Evolutionary conservation across 129 eudicot genomes (phyloP).

Genomic region (Chrysanthemum seticuspe): DNA sequence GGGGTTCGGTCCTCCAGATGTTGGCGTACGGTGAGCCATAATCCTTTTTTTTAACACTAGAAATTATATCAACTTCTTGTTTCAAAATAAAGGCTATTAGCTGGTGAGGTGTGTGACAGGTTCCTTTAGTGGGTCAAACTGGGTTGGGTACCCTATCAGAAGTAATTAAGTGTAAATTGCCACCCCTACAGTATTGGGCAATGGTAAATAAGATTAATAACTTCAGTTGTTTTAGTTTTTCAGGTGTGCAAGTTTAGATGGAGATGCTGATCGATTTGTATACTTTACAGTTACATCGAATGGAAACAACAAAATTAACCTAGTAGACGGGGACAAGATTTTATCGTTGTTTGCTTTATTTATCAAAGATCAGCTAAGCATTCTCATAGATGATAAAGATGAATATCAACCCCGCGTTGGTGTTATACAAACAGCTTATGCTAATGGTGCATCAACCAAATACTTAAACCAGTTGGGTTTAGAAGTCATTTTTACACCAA

Average conservation of each 20-base stretch:
- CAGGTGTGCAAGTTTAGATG: constrained; percentile 99
- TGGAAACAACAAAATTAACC: constrained; percentile 51
- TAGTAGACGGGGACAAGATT: constrained; percentile 95
- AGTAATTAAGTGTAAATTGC: not conserved
- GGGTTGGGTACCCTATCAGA: not conserved
- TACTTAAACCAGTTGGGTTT: constrained; percentile 61
- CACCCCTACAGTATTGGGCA: not conserved
- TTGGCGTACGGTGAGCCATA: constrained; percentile 58
- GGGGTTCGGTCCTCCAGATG: constrained; percentile 70
- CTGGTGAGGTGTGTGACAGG: not conserved
- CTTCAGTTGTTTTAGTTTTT: constrained; percentile 44
- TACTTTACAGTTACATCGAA: constrained; percentile 56
- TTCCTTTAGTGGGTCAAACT: not conserved
- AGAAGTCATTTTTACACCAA: constrained; percentile 78
- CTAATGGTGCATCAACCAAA: constrained; percentile 90
- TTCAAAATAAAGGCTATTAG: not conserved
- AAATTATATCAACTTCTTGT: constrained; percentile 5
- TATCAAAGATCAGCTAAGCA: constrained; percentile 65
- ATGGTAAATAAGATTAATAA: constrained; percentile 28
- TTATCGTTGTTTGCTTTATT: constrained; percentile 72
- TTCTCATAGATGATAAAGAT: constrained; percentile 36
- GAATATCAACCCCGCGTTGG: constrained; percentile 56
- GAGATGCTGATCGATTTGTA: constrained; percentile 92
- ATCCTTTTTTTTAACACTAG: constrained; percentile 18
- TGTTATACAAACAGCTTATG: constrained; percentile 92